Conservation (phyloP, 1,139 yeast species). For the Kodamaea sp. region DNA sequence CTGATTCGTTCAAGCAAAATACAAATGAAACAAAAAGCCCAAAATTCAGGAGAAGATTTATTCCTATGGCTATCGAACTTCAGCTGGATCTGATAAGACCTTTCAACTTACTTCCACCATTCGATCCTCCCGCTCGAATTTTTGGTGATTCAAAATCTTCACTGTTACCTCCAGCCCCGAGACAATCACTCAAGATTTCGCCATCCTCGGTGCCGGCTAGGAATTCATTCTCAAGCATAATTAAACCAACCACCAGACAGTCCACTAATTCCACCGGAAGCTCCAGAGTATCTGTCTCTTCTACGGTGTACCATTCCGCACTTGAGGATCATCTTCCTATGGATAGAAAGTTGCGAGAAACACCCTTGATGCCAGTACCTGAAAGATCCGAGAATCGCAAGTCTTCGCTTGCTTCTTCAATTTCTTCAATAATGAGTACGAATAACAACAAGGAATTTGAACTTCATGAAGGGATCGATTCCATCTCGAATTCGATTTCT, state of each 20-base stretch:
- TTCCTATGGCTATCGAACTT: slow-evolving; percentile 21
- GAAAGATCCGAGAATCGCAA: slow-evolving; percentile 12
- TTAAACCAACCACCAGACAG: slow-evolving; percentile 3
- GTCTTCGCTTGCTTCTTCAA: slow-evolving; percentile 19
- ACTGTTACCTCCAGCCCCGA: not conserved
- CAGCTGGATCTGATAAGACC: slow-evolving; percentile 2
- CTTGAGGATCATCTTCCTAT: slow-evolving; percentile 7
- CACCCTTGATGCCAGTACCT: not conserved
- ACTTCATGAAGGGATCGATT: slow-evolving; percentile 1
- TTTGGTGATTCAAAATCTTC: not conserved
- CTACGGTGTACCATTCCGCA: slow-evolving; percentile 19
- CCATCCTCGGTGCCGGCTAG: slow-evolving; percentile 1
- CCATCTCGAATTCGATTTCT: slow-evolving; percentile 6
- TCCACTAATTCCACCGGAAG: slow-evolving; percentile 3
- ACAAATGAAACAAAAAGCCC: not conserved
- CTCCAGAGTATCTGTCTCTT: slow-evolving; percentile 11
- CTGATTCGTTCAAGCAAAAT: no score
- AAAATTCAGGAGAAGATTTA: slow-evolving; percentile 17
- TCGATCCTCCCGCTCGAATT: slow-evolving; percentile 8
- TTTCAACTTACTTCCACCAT: slow-evolving; percentile 19
- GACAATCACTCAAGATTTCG: not conserved
- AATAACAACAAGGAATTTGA: slow-evolving; percentile 2
- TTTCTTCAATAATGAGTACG: slow-evolving; percentile 24
- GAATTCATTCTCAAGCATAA: slow-evolving; percentile 5
- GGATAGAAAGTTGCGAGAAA: not conserved